These are phyloP conservation scores for Ballota nigra DNA, from an alignment of 257 asterid genomes.

Conservation along the genomic window DNA sequence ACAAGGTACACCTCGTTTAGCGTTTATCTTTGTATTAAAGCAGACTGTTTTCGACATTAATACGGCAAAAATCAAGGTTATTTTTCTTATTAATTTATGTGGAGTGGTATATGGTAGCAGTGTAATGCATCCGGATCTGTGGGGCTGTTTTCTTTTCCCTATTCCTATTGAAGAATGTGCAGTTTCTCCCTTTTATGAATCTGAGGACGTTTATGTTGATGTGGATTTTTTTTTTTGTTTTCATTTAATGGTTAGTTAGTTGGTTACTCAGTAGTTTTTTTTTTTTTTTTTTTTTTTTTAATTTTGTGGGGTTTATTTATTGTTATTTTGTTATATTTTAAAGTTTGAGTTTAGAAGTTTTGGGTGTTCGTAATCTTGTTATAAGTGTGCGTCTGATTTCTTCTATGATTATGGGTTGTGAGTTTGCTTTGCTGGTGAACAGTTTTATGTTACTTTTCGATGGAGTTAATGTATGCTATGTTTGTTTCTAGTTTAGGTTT, in stretches of 20 bases:
- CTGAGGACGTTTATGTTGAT: not conserved
- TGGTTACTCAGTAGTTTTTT: not conserved
- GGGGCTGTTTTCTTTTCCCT: not conserved
- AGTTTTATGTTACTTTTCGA: conserved; percentile 14
- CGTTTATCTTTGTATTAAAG: conserved; percentile 16
- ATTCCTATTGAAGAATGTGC: conserved; percentile 4
- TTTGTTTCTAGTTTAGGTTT: conserved; percentile 12
- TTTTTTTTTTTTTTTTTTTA: not conserved
- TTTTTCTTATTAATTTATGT: not conserved
- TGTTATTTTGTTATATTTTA: not conserved
- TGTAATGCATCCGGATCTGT: conserved; percentile 35
- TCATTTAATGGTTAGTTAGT: conserved; percentile 7
- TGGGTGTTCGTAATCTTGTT: not conserved
- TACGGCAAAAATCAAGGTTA: not conserved
- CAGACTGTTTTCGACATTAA: not conserved
- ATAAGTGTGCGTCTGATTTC: not conserved
- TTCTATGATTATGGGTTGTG: conserved; percentile 1
- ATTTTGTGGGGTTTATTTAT: conserved; percentile 1
- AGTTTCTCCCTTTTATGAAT: not conserved
- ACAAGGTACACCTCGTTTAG: conserved; percentile 19
- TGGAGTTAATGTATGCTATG: not conserved
- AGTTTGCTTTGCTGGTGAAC: not conserved
- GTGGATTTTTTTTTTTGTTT: not conserved
- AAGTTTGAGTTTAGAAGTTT: not conserved
- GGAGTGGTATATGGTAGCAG: conserved; percentile 4